These are phyloP conservation scores for Blastocystis sp. DNA, from an alignment of 352 stramenopile species.

Conservation along the genomic window DNA sequence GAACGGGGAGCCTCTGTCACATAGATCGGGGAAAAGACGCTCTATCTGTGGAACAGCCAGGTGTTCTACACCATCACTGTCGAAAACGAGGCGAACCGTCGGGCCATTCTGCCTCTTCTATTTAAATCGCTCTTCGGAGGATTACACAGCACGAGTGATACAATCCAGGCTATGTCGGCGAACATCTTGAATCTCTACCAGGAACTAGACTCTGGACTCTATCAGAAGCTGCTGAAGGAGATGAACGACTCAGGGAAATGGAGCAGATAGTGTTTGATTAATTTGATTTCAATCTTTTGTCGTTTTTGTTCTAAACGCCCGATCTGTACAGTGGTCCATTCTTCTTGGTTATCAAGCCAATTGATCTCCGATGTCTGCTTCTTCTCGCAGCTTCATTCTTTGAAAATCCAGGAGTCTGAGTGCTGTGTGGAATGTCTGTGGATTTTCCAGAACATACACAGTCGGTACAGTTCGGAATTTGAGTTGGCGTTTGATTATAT, in stretches of 20 bases:
- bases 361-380: background rate
- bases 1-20: slow-evolving; percentile 59
- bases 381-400: too few relatives aligned
- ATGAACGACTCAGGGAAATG: background rate
- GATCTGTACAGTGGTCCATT: background rate
- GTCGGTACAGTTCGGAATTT: background rate
- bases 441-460: background rate
- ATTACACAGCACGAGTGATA: slow-evolving; percentile 86
- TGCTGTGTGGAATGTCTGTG: background rate
- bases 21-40: slow-evolving; percentile 79
- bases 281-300: background rate
- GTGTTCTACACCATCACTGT: slow-evolving; percentile 87
- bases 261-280: background rate
- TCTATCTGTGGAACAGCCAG: slow-evolving; percentile 98
- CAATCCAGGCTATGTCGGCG: slow-evolving; percentile 80
- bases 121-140: slow-evolving; percentile 76
- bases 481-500: background rate
- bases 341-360: background rate
- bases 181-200: slow-evolving; percentile 79
- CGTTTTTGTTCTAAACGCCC: background rate
- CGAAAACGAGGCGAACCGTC: slow-evolving; percentile 79
- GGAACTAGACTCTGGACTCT: slow-evolving; percentile 77
- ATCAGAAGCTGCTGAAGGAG: slow-evolving; percentile 56
- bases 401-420: background rate
- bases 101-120: slow-evolving; percentile 83